Conservation (phyloP, 352 stramenopile species). For the Globisporangium iwayamae region DNA sequence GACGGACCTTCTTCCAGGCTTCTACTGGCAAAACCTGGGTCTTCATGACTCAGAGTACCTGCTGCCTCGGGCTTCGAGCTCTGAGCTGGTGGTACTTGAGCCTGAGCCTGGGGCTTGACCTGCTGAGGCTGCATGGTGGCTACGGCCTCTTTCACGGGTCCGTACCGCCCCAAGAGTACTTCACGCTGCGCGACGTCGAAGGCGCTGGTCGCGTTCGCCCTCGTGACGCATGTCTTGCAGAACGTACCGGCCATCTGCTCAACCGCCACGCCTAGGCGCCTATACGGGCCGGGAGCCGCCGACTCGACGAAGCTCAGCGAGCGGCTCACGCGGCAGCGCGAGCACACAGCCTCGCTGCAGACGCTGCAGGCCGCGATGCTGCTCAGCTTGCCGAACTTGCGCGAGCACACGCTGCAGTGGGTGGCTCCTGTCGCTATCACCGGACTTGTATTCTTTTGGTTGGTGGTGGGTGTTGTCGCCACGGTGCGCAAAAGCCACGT, state of each 20-base stretch:
- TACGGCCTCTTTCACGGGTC: not conserved
- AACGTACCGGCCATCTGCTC: constrained; percentile 21
- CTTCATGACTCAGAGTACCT: not conserved
- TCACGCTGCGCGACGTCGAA: constrained; percentile 21
- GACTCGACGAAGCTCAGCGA: constrained; percentile 24
- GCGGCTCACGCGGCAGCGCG: constrained; percentile 23
- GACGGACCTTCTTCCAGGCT: not conserved
- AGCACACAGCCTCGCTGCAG: constrained; percentile 24
- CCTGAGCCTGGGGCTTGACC: not conserved
- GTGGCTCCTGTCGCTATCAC: constrained; percentile 6
- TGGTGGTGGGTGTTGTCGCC: not conserved
- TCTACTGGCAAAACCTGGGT: not conserved
- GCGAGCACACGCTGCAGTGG: constrained; percentile 22
- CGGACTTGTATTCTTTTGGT: not conserved
- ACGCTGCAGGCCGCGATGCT: constrained; percentile 27
- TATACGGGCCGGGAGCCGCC: not conserved
- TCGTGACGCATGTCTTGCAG: constrained; percentile 29
- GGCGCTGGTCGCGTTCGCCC: constrained; percentile 18
- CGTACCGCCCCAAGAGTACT: constrained; percentile 18
- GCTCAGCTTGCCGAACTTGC: constrained; percentile 20
- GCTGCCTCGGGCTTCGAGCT: not conserved
- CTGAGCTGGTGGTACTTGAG: not conserved
- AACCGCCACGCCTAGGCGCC: constrained; percentile 1
- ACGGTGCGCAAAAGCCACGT: constrained; percentile 22
- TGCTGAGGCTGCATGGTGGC: not conserved